Evolutionary conservation across 139 green algal species (phyloP).

Genomic region (Chlorella sp.): DNA sequence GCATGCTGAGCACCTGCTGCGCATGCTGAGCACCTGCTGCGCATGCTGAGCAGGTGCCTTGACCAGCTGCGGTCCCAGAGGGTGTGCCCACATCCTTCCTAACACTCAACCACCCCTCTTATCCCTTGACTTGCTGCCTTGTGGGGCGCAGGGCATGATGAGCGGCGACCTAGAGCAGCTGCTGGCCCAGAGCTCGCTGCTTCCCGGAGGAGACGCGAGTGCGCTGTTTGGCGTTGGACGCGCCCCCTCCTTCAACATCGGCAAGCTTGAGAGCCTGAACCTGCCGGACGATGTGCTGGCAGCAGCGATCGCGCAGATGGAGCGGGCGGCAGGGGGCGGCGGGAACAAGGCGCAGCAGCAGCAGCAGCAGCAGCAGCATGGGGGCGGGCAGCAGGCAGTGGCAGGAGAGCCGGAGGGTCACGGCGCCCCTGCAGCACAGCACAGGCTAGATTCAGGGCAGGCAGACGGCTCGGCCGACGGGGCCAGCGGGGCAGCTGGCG

Average conservation of each 20-base stretch:
- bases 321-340: background rate
- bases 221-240: background rate
- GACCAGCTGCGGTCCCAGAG: too few species aligned
- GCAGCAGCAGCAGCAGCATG: background rate
- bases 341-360: background rate
- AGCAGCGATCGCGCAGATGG: constrained; percentile 11
- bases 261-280: constrained; percentile 64
- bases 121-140: background rate
- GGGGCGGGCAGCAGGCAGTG: too few species aligned
- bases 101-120: background rate
- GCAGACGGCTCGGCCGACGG: too few species aligned
- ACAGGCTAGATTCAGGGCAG: background rate
- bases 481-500: too few species aligned
- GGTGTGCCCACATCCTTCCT: background rate
- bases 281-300: constrained; percentile 19
- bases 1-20: too few species aligned
- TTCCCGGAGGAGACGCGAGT: background rate
- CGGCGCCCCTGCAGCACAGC: background rate
- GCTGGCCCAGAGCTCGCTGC: constrained; percentile 39
- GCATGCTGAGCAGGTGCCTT: background rate
- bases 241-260: constrained; percentile 46
- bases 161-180: constrained; percentile 57
- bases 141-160: constrained; percentile 12
- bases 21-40: too few species aligned
- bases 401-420: background rate